Evolutionary conservation across 2,329 filamentous ascomycete species (phyloP), one percentile per base, ranked within the genome.

Genomic region (Cladosporium sp.): DNA sequence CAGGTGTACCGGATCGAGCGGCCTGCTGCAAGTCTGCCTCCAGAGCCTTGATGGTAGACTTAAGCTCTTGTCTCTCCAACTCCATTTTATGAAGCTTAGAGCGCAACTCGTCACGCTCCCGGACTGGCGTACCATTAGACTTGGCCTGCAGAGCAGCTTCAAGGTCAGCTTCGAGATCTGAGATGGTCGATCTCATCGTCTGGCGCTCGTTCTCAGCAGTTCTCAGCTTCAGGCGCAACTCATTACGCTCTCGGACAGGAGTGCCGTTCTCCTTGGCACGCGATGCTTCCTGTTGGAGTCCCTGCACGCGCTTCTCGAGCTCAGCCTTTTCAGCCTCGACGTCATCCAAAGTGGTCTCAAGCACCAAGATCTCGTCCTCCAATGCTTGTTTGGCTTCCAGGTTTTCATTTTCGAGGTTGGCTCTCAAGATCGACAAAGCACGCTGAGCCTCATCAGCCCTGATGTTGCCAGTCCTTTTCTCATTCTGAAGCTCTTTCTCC

Each of bases 251-350:
- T 9, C 71, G 66, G 12, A 65, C 70, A 3, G 71, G 69, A 6
- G 70, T 72, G 35, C 67, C 65, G 34, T 64, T 67, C 24, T 70
- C 69, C 60, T 75, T 76, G 12, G 77, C 73, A 12, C 71, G 68
- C 28, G 67, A 58, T 0, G 69, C 67, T 17, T 74, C 70, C 12
- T 65, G 65, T 61, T 73, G 69, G 3, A 75, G 65, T 20, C 64
- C 75, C 9, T 76, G 74, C 4, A 83, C 78, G 58, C 82, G 82
- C 53, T 83, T 77, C 65, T 89, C 83, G 1, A 88, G 73, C 40
- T 83, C 76, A 7, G 80, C 77, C 65, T 85, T 87, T 60, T 77
- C 76, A 15, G 73, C 70, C 20, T 72, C 66, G 1, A 71, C 68
- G 17, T 77, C 74, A 32, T 78, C 77, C 7, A 73, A 68, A 28